Evolutionary conservation across 805 yeast species (phyloP), one percentile per base, ranked within the genome.

Genomic region (Ogataea populi-albae): DNA sequence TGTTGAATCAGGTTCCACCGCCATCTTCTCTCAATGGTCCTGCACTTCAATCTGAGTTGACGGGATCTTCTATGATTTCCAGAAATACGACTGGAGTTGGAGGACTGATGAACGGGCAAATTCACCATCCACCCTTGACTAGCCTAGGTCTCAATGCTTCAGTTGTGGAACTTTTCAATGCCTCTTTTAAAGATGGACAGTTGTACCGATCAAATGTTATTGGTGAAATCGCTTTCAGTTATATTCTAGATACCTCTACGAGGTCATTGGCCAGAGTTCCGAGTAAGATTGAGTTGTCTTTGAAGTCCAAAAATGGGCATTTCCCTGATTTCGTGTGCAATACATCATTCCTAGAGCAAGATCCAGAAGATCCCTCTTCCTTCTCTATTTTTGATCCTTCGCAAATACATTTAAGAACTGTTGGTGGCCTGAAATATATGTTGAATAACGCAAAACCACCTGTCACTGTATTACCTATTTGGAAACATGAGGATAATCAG

Each of bases 161-260:
- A 30, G 66, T 88, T 45, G 89, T 93, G n/a, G 98, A 91, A 63
- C 79, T 84, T 9, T 68, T 86, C 44, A 81, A 78, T 54, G 95
- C 87, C 4, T 70, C 73, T 14, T 80, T 80, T 59, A 77, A 74
- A 44, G 86, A 81, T 52, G 95, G 94, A 14, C 61, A 62, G 28
- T 64, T 80, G 23, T 57, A 61, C 9, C 71, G 75, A 23, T 73
- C 86, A 6, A 79, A 81, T 53, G 69, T 81, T 9, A 71, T 82
- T 37, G 97, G 98, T 34, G 97, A 91, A 62, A 68, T 89, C 47
- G 95, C 96, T 0, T 75, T 88, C 57, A 81, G 81, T 49, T 86
- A 79, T 55, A 70, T 72, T 16, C 48, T 55, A 18, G 59, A 49
- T 33, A 67, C 31, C 48, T n/a, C n/a, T n/a, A n/a, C n/a, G n/a